A percentile compares a stretch with the other conserved stretches of the same genome.
Conservation (phyloP, 2,329 filamentous ascomycete species). For the Endothia cerciana region DNA sequence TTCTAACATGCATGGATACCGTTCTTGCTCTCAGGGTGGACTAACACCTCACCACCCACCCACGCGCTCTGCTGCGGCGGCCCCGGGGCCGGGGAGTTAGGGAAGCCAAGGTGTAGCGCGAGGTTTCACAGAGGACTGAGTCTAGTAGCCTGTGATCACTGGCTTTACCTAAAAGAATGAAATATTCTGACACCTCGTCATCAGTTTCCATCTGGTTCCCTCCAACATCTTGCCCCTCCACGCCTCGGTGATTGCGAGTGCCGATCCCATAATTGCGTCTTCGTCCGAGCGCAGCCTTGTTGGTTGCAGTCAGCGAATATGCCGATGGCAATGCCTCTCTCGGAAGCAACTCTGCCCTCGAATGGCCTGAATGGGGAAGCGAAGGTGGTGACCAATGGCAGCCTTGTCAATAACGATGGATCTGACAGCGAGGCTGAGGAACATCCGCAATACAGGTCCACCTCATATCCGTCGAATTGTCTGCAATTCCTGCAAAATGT, state of each 20-base stretch:
- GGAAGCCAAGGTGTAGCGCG: neutral
- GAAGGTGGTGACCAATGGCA: neutral
- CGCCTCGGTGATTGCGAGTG: conserved; percentile 18
- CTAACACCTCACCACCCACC: neutral
- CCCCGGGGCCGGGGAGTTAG: conserved; percentile 25
- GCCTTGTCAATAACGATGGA: neutral
- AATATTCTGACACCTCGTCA: conserved; percentile 8
- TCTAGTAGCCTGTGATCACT: neutral
- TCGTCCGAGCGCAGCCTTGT: neutral
- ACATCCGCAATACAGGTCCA: conserved; percentile 13
- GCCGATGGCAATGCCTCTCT: conserved; percentile 16
- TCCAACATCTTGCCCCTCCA: neutral
- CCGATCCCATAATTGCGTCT: conserved; percentile 18
- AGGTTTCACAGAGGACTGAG: neutral
- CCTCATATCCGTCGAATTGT: conserved; percentile 27
- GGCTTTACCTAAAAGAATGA: conserved; percentile 14
- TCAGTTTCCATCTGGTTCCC: neutral
- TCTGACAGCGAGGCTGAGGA: conserved; percentile 1
- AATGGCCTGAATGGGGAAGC: neutral
- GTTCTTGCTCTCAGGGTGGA: neutral
- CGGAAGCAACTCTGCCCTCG: neutral
- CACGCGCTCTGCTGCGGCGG: neutral
- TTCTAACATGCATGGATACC: neutral
- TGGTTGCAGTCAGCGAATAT: neutral
- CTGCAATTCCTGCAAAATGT: conserved; percentile 11